phyloP scores from a whole-genome alignment of 2,329 filamentous ascomycete species.

The Fusarium redolens region DNA sequence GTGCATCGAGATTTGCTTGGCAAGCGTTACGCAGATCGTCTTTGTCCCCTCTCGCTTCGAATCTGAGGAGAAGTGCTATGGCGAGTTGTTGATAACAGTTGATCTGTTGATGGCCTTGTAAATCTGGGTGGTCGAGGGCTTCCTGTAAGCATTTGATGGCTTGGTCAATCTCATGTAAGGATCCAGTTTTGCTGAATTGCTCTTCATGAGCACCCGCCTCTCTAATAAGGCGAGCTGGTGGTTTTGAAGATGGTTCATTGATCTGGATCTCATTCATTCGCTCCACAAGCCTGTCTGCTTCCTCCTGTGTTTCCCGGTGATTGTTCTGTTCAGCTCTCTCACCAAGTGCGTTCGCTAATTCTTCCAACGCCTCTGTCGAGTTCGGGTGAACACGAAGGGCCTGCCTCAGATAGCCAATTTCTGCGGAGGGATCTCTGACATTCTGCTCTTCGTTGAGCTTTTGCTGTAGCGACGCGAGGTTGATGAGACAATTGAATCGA shows the following conservation, averaged over 20 bases:
- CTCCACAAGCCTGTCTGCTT: background rate
- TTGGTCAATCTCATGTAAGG: background rate
- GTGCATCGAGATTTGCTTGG: background rate
- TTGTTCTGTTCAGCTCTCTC: background rate
- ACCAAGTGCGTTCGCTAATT: background rate
- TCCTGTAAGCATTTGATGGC: background rate
- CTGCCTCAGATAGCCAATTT: background rate
- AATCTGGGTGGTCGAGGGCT: background rate
- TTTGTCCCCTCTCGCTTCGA: background rate
- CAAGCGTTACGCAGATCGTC: background rate
- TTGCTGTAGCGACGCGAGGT: background rate
- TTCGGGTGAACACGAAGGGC: background rate
- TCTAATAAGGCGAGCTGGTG: background rate
- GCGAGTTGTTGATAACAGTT: background rate
- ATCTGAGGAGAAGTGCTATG: background rate
- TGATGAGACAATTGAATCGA: background rate
- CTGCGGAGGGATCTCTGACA: background rate
- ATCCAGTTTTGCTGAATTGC: background rate
- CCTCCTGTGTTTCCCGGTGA: background rate
- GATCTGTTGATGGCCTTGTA: background rate
- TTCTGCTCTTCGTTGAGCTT: background rate
- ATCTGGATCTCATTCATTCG: background rate
- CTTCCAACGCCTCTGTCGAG: background rate
- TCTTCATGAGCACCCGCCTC: background rate
- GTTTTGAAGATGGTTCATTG: fast-evolving